Percentiles rank a stretch among this genome's conserved stretches.
These are phyloP conservation scores for Pyrenula massariospora DNA, from an alignment of 495 filamentous ascomycete species.

Conservation along the genomic window DNA sequence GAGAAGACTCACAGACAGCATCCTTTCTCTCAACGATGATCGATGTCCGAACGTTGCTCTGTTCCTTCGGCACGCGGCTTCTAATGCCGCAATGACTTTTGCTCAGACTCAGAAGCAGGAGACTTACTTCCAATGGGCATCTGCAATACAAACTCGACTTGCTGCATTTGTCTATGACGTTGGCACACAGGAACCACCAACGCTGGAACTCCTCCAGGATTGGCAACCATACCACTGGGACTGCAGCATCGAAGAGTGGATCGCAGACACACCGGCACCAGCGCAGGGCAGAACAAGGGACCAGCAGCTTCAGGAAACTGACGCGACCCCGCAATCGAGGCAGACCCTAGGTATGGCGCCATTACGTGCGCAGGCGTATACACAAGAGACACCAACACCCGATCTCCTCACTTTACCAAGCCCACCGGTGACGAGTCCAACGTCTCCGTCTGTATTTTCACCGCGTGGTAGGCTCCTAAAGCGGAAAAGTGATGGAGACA, in stretches of 20 bases:
- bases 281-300: slow-evolving; percentile 1
- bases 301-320: background rate
- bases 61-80: background rate
- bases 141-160: background rate
- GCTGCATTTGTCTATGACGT: background rate
- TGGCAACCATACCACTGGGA: slow-evolving; percentile 39
- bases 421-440: background rate
- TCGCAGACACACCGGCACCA: slow-evolving; percentile 29
- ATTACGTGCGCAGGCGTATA: background rate
- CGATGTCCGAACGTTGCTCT: background rate
- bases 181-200: background rate
- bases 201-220: slow-evolving; percentile 2
- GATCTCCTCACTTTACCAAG: background rate
- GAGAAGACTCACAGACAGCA: background rate
- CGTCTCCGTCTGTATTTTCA: background rate
- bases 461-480: background rate
- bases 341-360: background rate
- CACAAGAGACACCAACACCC: background rate
- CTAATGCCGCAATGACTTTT: background rate
- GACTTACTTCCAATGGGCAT: background rate
- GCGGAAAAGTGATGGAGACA: background rate
- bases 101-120: background rate
- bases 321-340: background rate
- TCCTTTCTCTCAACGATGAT: background rate
- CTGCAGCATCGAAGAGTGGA: slow-evolving; percentile 43